Base-by-base conservation (phyloP, 2,329 filamentous ascomycete species). In the Phaeosphaeriaceae sp. region DNA sequence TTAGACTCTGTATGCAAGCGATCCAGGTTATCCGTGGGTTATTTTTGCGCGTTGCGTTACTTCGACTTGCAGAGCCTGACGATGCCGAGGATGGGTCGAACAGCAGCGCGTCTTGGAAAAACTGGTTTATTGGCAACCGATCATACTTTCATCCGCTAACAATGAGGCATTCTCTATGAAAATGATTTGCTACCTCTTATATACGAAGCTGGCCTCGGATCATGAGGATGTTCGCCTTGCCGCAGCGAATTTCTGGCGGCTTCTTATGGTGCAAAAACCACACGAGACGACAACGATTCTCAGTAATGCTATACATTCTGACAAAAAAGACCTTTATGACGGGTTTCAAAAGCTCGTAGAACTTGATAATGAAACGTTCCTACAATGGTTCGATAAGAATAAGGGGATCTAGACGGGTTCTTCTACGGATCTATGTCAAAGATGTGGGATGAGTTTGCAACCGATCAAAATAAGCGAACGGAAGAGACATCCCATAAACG, bases 121-220 rank as follows among this genome's bases (percentile, higher is more conserved):
- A 67, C 84, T 99, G 63, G 85, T 90, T 0, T 97, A 97, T 72
- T 99, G 94, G 94, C 94, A 97, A 70, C 92, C 90, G 16, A 89
- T 96, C 15, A 85, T 99, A 13, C 78, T 99, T 13, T 87, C 87
- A 2, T 85, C 87, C 3, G 85, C 94, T 13, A 88, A 89, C 3
- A 80, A 83, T 6, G 91, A 96, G 36, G 85, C 89, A n/a, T 87
- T 90, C 8, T 89, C 90, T 65, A 83, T 97, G 64, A 88, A 88
- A 56, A 81, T 97, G 28, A 84, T 97, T 34, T 97, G 92, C 80
- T 97, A 96, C 65, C 85, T 97, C 52, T 84, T 99, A 3, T 99
- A 97, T 70, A 87, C 87, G 6, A 96, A 95, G 70, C 79, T 97
- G 29, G 85, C 94, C 6, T 91, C 91, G 45, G 77, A 82, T 0